A percentile compares a stretch with the other conserved stretches of the same genome.
Conservation (phyloP, 495 filamentous ascomycete genomes). For the Aspergillus campestris region DNA sequence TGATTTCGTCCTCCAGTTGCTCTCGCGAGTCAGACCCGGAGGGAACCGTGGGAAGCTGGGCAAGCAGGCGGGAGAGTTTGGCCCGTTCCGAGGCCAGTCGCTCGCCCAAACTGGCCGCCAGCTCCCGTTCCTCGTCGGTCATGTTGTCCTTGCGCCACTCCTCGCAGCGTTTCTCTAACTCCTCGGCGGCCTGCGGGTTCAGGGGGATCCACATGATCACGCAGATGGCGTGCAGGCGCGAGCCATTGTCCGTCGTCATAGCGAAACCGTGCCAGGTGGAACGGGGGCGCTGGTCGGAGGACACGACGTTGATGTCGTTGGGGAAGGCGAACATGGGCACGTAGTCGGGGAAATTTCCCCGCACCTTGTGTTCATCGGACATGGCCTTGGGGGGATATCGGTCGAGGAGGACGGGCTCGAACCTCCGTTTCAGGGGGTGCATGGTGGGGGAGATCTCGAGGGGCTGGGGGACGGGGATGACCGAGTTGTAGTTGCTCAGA, state of each 20-base stretch:
- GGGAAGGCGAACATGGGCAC: conserved; percentile 99
- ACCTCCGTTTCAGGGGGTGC: conserved; percentile 88
- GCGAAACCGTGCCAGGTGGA: conserved; percentile 98
- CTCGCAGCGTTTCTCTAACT: conserved; percentile 86
- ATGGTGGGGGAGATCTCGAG: conserved; percentile 83
- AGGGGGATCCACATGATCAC: conserved; percentile 90
- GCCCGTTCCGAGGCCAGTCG: conserved; percentile 83
- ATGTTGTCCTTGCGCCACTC: conserved; percentile 92
- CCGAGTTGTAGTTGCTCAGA: conserved; percentile 95
- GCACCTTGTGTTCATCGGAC: conserved; percentile 68
- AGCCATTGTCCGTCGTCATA: conserved; percentile 90
- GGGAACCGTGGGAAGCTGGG: conserved; percentile 66
- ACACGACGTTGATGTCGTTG: conserved; percentile 94
- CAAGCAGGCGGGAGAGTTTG: conserved; percentile 78
- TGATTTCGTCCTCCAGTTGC: conserved; percentile 83
- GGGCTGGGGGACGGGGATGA: conserved; percentile 88
- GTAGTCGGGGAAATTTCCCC: conserved; percentile 90
- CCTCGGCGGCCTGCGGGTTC: conserved; percentile 69
- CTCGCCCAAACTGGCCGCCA: conserved; percentile 88
- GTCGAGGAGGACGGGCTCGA: conserved; percentile 90
- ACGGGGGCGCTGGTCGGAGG: conserved; percentile 83
- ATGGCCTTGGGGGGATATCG: conserved; percentile 81
- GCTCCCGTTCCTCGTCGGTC: conserved; percentile 88
- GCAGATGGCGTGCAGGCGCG: conserved; percentile 84
- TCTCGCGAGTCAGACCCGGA: conserved; percentile 79